Evolutionary conservation across 2,329 filamentous ascomycete species (phyloP).

Genomic region (Paecilomyces fulvus): DNA sequence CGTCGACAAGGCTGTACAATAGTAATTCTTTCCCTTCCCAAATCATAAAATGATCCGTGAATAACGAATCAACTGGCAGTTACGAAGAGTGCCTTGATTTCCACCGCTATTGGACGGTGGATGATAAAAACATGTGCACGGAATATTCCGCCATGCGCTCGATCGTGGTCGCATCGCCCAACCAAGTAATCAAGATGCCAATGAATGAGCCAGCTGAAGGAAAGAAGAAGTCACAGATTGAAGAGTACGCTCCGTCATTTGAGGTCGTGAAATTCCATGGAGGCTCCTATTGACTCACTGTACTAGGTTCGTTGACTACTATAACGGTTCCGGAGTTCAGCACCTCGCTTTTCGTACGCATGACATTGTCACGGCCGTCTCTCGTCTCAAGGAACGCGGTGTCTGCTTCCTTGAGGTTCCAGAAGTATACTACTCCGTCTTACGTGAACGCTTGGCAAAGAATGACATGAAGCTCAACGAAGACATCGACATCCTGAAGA

Average conservation of each 20-base stretch:
- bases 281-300: constrained; percentile 2
- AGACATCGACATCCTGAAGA: constrained; percentile 65
- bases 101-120: constrained; percentile 91
- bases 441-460: constrained; percentile 60
- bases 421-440: constrained; percentile 67
- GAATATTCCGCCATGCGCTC: constrained; percentile 79
- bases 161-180: constrained; percentile 75
- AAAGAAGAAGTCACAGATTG: constrained; percentile 82
- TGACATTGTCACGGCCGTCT: constrained; percentile 66
- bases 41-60: neutral
- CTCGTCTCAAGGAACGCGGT: constrained; percentile 64
- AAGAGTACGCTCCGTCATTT: constrained; percentile 54
- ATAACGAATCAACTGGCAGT: constrained; percentile 26
- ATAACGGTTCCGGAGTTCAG: constrained; percentile 76
- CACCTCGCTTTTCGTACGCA: constrained; percentile 77
- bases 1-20: constrained; percentile 54
- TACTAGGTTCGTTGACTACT: constrained; percentile 58
- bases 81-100: constrained; percentile 82
- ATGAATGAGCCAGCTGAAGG: constrained; percentile 86
- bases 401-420: constrained; percentile 84
- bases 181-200: constrained; percentile 87
- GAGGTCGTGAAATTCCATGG: neutral
- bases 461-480: constrained; percentile 53
- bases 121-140: constrained; percentile 81
- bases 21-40: constrained; percentile 29